A percentile compares a stretch with the other conserved stretches of the same genome.
phyloP scores from a whole-genome alignment of 2,329 filamentous ascomycete genomes.

The Xylaria sp. region DNA sequence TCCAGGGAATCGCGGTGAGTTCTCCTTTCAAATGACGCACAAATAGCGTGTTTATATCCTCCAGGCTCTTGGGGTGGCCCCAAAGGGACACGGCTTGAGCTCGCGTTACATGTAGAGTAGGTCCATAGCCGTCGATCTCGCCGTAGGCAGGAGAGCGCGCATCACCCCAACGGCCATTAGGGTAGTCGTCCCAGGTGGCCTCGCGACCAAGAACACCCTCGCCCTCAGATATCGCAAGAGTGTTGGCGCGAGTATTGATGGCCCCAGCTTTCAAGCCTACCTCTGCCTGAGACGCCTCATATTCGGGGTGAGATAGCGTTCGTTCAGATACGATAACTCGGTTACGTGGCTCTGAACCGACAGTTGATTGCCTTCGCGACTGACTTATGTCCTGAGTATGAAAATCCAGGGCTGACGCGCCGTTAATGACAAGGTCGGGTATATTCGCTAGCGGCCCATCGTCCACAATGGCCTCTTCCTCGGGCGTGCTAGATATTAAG shows the following conservation, averaged over 20 bases:
- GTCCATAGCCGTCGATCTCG: constrained; percentile 97
- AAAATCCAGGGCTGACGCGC: constrained; percentile 48
- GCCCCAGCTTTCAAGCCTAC: constrained; percentile 78
- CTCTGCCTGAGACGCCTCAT: constrained; percentile 79
- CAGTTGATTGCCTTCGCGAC: constrained; percentile 73
- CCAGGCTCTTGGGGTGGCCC: constrained; percentile 76
- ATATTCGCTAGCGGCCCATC: constrained; percentile 55
- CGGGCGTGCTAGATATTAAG: constrained; percentile 72
- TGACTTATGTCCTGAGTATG: constrained; percentile 49
- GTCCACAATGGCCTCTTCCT: constrained; percentile 62
- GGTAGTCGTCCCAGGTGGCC: constrained; percentile 98
- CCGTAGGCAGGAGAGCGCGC: constrained; percentile 92
- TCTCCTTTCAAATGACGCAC: constrained; percentile 82
- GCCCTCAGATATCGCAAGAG: constrained; percentile 92
- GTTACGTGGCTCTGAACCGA: constrained; percentile 88
- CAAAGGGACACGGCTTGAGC: constrained; percentile 84
- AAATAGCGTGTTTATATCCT: constrained; percentile 85
- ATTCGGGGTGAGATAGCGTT: constrained; percentile 67
- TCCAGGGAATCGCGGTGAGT: constrained; percentile 88
- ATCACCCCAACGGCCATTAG: constrained; percentile 95
- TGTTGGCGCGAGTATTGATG: constrained; percentile 83
- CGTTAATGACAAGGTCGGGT: constrained; percentile 64
- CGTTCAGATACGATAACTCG: constrained; percentile 81
- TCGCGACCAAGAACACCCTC: constrained; percentile 89
- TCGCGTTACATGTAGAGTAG: constrained; percentile 92